Base-by-base conservation (phyloP, 2,329 filamentous ascomycete species). In the Mycocentrospora acerina region DNA sequence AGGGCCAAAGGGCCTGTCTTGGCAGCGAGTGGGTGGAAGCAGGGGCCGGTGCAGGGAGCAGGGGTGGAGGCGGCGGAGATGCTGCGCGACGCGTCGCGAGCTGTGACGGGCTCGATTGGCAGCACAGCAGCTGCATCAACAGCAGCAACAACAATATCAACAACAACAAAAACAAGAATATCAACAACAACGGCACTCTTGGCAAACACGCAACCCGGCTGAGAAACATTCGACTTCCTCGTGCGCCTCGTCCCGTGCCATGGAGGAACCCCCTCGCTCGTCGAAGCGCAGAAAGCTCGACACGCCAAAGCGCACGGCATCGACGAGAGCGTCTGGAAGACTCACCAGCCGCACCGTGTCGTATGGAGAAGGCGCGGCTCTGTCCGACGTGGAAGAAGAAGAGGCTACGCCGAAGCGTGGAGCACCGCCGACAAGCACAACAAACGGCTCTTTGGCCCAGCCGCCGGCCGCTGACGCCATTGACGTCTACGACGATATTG, bases 401-500 rank as follows among this genome's bases (percentile, higher is more conserved):
- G 37, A 48, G 37, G 18, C 30, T 14, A 35, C 45, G 31, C 31
- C 33, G 26, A 43, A 26, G 31, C 47, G 46, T 8, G 45, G 32
- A 35, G 24, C 19, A 2, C 41, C 35, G 26, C 14, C 41, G 4
- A 53, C 48, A 32, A 43, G 39, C 19, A 29, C 37, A 25, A 32
- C 32, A 19, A 52, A 48, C 10, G 46, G 48, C 32, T 44, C 40
- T 29, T 29, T 40, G 24, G 40, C 37, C 4, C 46, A 38, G 27
- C 29, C 30, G 27, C 37, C 26, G 15, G 37, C 32, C 28, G 43
- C 32, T 7, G 45, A 57, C 15, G 48, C 62, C 6, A 51, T 60
- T 19, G 68, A 70, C 33, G 46, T 71, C 11, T 72, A 71, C 44
- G 69, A 72, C 40, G 69, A 73, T 35, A 67, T 72, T 24, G 70